phyloP scores from a whole-genome alignment of 2,329 filamentous ascomycete genomes.

The Sporothrix humicola region DNA sequence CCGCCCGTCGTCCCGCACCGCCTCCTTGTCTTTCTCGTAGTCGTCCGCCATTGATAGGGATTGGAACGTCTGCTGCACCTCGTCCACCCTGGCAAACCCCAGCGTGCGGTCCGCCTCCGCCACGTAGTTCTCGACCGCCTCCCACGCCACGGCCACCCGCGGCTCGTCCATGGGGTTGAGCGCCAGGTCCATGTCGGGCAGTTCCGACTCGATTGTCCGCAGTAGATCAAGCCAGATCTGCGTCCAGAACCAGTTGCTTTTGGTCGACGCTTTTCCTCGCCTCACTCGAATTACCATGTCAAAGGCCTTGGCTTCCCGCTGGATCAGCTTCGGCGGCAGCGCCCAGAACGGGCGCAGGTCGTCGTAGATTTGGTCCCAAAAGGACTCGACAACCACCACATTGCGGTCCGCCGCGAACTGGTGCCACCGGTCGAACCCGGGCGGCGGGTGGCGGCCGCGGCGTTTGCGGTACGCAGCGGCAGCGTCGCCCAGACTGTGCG shows the following conservation, averaged over 20 bases:
- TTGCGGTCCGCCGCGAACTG: conserved; percentile 57
- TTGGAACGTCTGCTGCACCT: conserved; percentile 54
- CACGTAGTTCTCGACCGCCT: conserved; percentile 63
- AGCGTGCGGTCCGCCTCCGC: conserved; percentile 48
- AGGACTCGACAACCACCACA: conserved; percentile 66
- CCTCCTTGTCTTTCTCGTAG: conserved; percentile 40
- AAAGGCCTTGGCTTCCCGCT: conserved; percentile 59
- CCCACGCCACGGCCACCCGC: conserved; percentile 66
- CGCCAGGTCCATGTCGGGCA: conserved; percentile 72
- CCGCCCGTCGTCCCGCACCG: neutral
- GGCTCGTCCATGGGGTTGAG: conserved; percentile 73
- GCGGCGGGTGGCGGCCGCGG: conserved; percentile 66
- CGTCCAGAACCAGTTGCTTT: conserved; percentile 64
- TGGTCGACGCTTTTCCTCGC: conserved; percentile 56
- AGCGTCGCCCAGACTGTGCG: conserved; percentile 56
- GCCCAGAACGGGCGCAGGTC: conserved; percentile 68
- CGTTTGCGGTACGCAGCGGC: conserved; percentile 61
- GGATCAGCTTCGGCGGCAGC: conserved; percentile 49
- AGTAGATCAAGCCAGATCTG: conserved; percentile 62
- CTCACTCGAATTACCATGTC: conserved; percentile 68
- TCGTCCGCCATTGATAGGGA: conserved; percentile 48
- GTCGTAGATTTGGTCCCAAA: conserved; percentile 68
- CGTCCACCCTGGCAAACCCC: conserved; percentile 51
- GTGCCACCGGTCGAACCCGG: conserved; percentile 67
- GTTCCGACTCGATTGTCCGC: conserved; percentile 56